Base-by-base conservation (phyloP, 1,284 basidiomycete species). In the Papiliotrema nemorosa region DNA sequence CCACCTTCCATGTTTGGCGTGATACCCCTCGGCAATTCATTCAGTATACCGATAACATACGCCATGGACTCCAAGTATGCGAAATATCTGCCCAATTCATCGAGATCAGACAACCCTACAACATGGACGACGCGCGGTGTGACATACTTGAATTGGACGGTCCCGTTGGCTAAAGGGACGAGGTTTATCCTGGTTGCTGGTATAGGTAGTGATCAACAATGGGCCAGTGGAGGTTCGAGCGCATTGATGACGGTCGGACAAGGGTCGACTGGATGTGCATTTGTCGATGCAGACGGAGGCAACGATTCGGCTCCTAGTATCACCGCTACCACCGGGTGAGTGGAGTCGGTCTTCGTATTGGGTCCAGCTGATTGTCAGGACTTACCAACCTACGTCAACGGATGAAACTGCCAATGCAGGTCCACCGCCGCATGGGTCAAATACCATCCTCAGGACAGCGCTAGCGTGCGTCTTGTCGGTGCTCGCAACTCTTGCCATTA, bases 381-480 rank as follows among this genome's bases (percentile, higher is more conserved):
- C 24, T 27, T 22, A 26, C 21, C 12, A 25, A 10, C 3, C 14
- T 27, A 5, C 3, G 24, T 7, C 9, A 25, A 9, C 4, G 25
- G 39, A 16, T 13, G 39, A 40, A 24, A 21, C 29, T 7, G 14
- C 7, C 29, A 14, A 14, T 31, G 9, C 29, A 34, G n/a, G 31
- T 14, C 14, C 29, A 31, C 14, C 29, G 14, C 25, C 39, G 6
- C 7, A 22, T 16, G 21, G 36, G 5, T 6, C 34, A 2, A 22
- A 27, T 26, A 34, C 38, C 18, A 20, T 49, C 38, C 18, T 49
- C 18, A 26, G 36, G n/a, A 53, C 52, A 5, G 37, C 88, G 84
- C 20, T 84, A 83, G 52, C 60, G 18, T 55, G 59, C 82, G 49
- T 84, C 83, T 52, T 87, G 83, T 53, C 58, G 36, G 48, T 62